phyloP scores from a whole-genome alignment of 768 basidiomycete genomes.

The Imleria badia region DNA sequence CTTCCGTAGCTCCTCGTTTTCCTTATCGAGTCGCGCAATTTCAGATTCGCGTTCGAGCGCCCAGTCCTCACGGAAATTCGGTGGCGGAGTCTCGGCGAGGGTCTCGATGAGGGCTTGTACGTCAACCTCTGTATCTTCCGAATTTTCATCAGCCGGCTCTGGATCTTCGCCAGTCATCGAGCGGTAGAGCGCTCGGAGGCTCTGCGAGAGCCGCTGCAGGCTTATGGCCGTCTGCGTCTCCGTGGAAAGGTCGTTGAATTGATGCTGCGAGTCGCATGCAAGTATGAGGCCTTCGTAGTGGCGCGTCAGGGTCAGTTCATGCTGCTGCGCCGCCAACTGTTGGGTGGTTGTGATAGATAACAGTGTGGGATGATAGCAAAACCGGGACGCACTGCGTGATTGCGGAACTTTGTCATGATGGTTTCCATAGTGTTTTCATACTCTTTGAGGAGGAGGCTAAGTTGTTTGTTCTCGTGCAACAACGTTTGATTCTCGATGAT shows the following conservation, averaged over 20 bases:
- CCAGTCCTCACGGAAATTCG: constrained; percentile 69
- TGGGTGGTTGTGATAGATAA: constrained; percentile 2
- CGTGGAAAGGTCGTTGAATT: constrained; percentile 54
- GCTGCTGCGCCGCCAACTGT: constrained; percentile 88
- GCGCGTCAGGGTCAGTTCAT: constrained; percentile 80
- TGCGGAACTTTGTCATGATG: constrained; percentile 95
- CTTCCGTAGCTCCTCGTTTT: constrained; percentile 78
- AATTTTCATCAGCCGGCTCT: constrained; percentile 26
- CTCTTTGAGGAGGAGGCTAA: constrained; percentile 85
- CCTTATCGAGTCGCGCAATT: constrained; percentile 74
- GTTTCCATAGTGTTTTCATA: constrained; percentile 94
- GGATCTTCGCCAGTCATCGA: constrained; percentile 64
- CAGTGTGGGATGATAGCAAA: neutral
- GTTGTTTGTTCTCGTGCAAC: constrained; percentile 93
- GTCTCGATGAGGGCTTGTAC: constrained; percentile 43
- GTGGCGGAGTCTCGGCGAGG: constrained; percentile 40
- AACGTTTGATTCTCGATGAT: constrained; percentile 93
- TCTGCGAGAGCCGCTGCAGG: constrained; percentile 68
- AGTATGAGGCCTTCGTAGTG: constrained; percentile 87
- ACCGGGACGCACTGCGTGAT: constrained; percentile 69
- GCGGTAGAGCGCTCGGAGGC: constrained; percentile 70
- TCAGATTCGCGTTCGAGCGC: constrained; percentile 85
- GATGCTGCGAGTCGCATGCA: constrained; percentile 56
- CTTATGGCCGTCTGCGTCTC: constrained; percentile 62
- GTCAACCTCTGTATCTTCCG: constrained; percentile 38